Evolutionary conservation across 169 alveolate genomes (phyloP), one percentile per base, ranked within the genome.

Genomic region (Perkinsus marinus): DNA sequence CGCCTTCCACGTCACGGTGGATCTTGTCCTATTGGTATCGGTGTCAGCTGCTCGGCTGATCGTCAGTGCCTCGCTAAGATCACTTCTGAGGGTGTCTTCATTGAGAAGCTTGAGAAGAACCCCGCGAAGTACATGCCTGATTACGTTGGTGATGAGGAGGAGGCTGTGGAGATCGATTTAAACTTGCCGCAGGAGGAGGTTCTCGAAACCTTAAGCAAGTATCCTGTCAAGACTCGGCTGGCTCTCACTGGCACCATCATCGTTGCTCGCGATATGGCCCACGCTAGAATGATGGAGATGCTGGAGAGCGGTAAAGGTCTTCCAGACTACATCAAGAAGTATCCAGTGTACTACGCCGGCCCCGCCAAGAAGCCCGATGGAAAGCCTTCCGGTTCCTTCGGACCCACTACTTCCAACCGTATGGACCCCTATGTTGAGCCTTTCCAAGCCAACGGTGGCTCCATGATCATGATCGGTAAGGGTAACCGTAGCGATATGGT

Each of bases 41-140:
- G 98, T 39, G 98, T 97, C n/a, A 96, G 98, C 17, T 97, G 98
- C 93, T 96, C 97, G 10, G 98, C 98, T 16, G 98, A 97, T 93
- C 91, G 98, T 46, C 98, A 97, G 91, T 94, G 95, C 10, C 93
- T 95, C 92, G 96, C 95, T 39, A 43, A 93, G 34, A 95, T 96
- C 41, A 93, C 95, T 90, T 92, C 91, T 10, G 91, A 95, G 13
- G 92, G 94, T 68, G 97, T 96, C 38, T 96, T 95, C 92, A 91
- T 95, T 43, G 98, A 96, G 93, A 91, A 94, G 91, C 94, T 96
- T 91, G 98, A 96, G 93, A 95, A 95, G 92, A 96, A 96, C 90
- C 98, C 98, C n/a, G 97, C 96, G 7, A 95, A 95, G 90, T 92
- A 39, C 30, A 41, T 92, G 43, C 92, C 93, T 26, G 90, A 89